A percentile compares a stretch with the other conserved stretches of the same genome.
These are phyloP conservation scores for Thalassiosira hispida DNA, from an alignment of 352 stramenopile genomes.

Conservation along the genomic window DNA sequence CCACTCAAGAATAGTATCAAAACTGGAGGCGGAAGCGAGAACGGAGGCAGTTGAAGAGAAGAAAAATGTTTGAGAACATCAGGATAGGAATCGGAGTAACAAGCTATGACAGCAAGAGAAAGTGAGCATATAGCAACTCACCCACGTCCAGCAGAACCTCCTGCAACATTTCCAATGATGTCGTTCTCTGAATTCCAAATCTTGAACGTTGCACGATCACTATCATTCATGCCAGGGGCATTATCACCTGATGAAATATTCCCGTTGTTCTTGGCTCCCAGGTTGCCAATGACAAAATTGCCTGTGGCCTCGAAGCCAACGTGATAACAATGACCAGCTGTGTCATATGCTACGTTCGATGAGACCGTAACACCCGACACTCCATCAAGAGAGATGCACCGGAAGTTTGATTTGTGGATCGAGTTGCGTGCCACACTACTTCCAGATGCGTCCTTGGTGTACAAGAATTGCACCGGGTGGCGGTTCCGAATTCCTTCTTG, in stretches of 20 bases:
- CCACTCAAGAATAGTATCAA: slow-evolving; percentile 18
- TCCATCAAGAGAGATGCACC: slow-evolving; percentile 60
- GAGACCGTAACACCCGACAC: slow-evolving; percentile 50
- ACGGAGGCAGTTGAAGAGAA: no score
- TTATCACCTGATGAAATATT: slow-evolving; percentile 20
- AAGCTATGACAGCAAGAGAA: neutral
- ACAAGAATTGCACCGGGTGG: slow-evolving; percentile 56
- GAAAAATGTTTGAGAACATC: no score
- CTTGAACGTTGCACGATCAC: slow-evolving; percentile 36
- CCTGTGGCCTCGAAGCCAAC: slow-evolving; percentile 36
- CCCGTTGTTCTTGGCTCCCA: slow-evolving; percentile 47
- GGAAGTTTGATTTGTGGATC: slow-evolving; percentile 45
- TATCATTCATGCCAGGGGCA: slow-evolving; percentile 16
- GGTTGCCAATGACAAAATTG: slow-evolving; percentile 45
- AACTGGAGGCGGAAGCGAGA: slow-evolving; percentile 3
- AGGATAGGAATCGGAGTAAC: neutral
- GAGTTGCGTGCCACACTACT: slow-evolving; percentile 57
- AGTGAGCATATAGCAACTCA: slow-evolving; percentile 21
- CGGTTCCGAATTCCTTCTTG: slow-evolving; percentile 50
- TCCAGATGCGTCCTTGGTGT: slow-evolving; percentile 41
- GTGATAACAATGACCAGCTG: slow-evolving; percentile 50
- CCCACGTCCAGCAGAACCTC: slow-evolving; percentile 40
- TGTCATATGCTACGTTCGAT: slow-evolving; percentile 57
- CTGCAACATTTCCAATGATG: slow-evolving; percentile 60
- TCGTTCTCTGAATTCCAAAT: slow-evolving; percentile 33